phyloP scores from a whole-genome alignment of 1,139 yeast species.

The Pichia norvegensis region DNA sequence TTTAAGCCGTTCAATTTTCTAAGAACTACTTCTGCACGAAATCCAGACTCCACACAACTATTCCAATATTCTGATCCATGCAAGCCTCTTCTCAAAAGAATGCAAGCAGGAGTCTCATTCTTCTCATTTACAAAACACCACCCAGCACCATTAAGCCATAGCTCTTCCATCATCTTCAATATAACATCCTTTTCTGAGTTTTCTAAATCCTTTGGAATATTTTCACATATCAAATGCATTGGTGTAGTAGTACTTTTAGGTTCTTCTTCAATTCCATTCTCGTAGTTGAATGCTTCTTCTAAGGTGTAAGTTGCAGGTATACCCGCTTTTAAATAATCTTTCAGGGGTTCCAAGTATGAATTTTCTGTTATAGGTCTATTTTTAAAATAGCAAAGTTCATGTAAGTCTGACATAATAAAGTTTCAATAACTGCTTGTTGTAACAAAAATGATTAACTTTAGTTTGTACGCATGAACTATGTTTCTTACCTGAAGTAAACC shows the following conservation, averaged over 20 bases:
- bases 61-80: conserved; percentile 33
- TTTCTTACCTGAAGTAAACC: no score
- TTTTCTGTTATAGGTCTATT: conserved; percentile 46
- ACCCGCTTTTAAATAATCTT: conserved; percentile 46
- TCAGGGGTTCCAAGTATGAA: conserved; percentile 38
- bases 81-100: conserved; percentile 45
- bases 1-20: conserved; percentile 62
- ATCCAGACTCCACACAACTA: conserved; percentile 73
- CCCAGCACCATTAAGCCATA: conserved; percentile 85
- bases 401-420: conserved; percentile 54
- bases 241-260: conserved; percentile 57
- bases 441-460: no score
- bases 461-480: no score
- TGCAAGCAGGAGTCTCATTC: conserved; percentile 71
- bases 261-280: conserved; percentile 34
- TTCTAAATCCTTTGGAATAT: conserved; percentile 40
- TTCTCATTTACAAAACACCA: conserved; percentile 71
- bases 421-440: no score
- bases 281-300: conserved; percentile 62
- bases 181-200: conserved; percentile 45
- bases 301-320: conserved; percentile 78
- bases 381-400: conserved; percentile 54
- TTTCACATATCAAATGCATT: conserved; percentile 55
- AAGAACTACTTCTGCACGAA: conserved; percentile 75
- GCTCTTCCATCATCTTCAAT: conserved; percentile 46